Evolutionary conservation across 75 land plant genomes (phyloP), one percentile per base, ranked within the genome.

Genomic region (Cupressus sempervirens): DNA sequence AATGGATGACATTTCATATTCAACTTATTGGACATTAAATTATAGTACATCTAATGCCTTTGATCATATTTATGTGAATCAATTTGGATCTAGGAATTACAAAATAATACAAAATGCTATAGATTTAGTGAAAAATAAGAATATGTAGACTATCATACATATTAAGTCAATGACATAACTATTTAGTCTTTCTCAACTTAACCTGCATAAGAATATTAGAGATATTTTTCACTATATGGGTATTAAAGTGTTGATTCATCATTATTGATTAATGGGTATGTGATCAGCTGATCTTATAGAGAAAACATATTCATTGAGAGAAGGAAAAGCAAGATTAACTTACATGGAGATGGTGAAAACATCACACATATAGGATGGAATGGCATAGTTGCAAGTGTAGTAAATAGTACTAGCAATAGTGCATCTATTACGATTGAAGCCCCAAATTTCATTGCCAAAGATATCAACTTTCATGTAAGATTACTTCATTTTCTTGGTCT

Each of bases 91-190:
- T 52, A 92, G 86, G 1, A 88, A 93, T 84, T 95, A 91, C 82
- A 89, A 84, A 41, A 91, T 90, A 48, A 91, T 97, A 14, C 97
- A 97, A 73, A 86, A 88, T 67, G 97, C 99, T 7, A 89, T 97
- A 14, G 93, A 97, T 73, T 86, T 85, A 8, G 94, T 92, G 13
- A 95, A 97, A 50, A 88, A 89, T 73, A 74, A 67, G 73, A 94
- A 94, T 52, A 75, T 85, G 52, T 46, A 85, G 34, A 92, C 92
- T 80, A 82, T 92, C 58, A 90, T 94, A 70, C 53, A 91, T 32
- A 83, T 96, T 77, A 86, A 92, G 83, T 84, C 94, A 35, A 96
- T 95, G 4, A 84, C 86, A 18, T 96, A 96, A 86, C 86, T 89
- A 94, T n/a, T 95, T n/a, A 14, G 35, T 86, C 2, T 8, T 48